Evolutionary conservation across 2,329 filamentous ascomycete species (phyloP), one percentile per base, ranked within the genome.

Genomic region (Claviceps sp.): DNA sequence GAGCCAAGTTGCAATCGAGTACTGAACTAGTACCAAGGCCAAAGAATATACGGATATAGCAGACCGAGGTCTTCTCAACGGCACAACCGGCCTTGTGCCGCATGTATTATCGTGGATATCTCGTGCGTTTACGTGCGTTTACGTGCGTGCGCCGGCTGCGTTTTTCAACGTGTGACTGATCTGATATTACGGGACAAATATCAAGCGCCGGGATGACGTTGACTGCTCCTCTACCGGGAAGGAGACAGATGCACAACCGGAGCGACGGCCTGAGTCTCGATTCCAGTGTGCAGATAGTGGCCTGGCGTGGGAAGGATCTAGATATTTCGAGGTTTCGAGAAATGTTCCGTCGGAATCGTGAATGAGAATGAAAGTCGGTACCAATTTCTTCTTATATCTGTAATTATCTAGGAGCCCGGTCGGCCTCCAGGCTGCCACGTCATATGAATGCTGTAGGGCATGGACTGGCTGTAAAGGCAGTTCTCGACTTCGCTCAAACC

Each of bases 21-120:
- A 11, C 8, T 9, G 30, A 4, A 11, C 30, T 11, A 34, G 30
- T 34, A 34, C 9, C 30, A 34, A 11, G 30, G 11, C 30, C 30
- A 34, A 34, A 34, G 30, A 11, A 34, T 34, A 34, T 11, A 34
- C 30, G 30, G 30, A 4, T 34, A 34, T 34, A 47, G n/a, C 18
- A 20, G 30, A 37, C 45, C 45, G 16, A 47, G 63, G 69, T 66
- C 69, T 72, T 71, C 67, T 71, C 70, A 71, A 73, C 70, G 75
- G 70, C 70, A 73, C 72, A 46, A 30, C 74, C 45, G n/a, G 74
- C 77, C 78, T 72, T 79, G 30, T 34, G 9, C 13, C 30, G 43
- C n/a, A 7, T n/a, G 7, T 16, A 11, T 37, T 5, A 18, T 30
- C 5, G 45, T 37, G n/a, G 5, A 30, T 37, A 5, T 14, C 76